Conservation (phyloP, 768 basidiomycete genomes). For the Rhizopogon roseolus region DNA sequence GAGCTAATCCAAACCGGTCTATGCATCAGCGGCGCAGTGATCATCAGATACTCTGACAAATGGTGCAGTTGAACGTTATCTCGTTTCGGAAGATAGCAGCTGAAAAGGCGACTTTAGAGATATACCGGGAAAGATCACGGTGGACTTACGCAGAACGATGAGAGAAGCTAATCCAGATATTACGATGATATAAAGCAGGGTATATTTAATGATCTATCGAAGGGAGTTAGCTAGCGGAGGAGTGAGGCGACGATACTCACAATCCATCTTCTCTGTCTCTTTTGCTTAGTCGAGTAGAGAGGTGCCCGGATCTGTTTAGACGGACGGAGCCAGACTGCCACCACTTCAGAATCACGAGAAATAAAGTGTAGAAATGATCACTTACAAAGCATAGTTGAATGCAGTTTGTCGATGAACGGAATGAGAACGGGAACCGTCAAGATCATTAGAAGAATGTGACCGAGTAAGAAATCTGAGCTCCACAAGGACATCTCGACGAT, state of each 20-base stretch:
- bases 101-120: slow-evolving; percentile 26
- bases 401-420: slow-evolving; percentile 82
- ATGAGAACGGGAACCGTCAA: slow-evolving; percentile 81
- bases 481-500: slow-evolving; percentile 97
- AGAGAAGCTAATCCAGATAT: slow-evolving; percentile 76
- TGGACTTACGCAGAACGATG: slow-evolving; percentile 71
- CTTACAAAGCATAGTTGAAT: slow-evolving; percentile 92
- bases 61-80: slow-evolving; percentile 72
- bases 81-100: slow-evolving; percentile 78
- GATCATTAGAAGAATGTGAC: slow-evolving; percentile 80
- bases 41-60: slow-evolving; percentile 85
- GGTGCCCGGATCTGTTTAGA: slow-evolving; percentile 93
- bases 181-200: slow-evolving; percentile 74
- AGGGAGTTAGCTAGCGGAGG: slow-evolving; percentile 1
- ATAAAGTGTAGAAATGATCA: slow-evolving; percentile 12
- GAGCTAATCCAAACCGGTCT: slow-evolving; percentile 9
- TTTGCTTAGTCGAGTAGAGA: slow-evolving; percentile 91
- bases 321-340: slow-evolving; percentile 87
- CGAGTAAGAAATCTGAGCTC: slow-evolving; percentile 91
- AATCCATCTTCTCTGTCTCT: slow-evolving; percentile 89
- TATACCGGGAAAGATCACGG: slow-evolving; percentile 2
- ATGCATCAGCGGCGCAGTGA: slow-evolving; percentile 6
- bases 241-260: slow-evolving; percentile 33
- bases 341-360: slow-evolving; percentile 6
- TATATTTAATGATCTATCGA: slow-evolving; percentile 78